Conservation (phyloP, 345 rosid species). For the Salix udensis region DNA sequence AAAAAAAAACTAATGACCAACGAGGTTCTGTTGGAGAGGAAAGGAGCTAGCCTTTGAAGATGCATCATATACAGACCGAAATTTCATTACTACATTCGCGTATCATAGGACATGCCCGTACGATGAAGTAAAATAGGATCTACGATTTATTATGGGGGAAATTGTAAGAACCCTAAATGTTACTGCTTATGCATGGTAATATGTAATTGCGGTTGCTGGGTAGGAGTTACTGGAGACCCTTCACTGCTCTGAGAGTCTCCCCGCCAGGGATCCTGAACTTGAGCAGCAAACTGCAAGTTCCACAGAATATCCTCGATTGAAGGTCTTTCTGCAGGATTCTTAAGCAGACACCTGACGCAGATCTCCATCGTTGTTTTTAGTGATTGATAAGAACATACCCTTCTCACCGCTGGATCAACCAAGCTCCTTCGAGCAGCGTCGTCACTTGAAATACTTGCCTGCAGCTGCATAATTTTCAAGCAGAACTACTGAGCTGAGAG, state of each 20-base stretch:
- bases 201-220: slow-evolving; percentile 16
- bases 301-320: slow-evolving; percentile 86
- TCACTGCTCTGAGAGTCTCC: slow-evolving; percentile 64
- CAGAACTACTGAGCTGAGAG: not conserved
- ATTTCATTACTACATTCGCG: not conserved
- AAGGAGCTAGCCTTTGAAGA: not conserved
- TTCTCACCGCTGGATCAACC: slow-evolving; percentile 56
- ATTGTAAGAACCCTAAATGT: slow-evolving; percentile 14
- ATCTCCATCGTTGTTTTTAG: slow-evolving; percentile 78
- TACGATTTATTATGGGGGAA: not conserved
- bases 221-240: slow-evolving; percentile 53
- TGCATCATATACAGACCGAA: not conserved
- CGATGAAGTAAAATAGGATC: not conserved
- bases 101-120: not conserved
- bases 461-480: slow-evolving; percentile 41
- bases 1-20: no score
- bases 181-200: slow-evolving; percentile 24
- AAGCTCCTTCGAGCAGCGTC: slow-evolving; percentile 51
- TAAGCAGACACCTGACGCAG: slow-evolving; percentile 62
- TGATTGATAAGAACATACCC: slow-evolving; percentile 66
- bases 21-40: not conserved
- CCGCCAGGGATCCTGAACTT: slow-evolving; percentile 67
- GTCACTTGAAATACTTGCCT: slow-evolving; percentile 44
- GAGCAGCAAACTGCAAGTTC: slow-evolving; percentile 94
- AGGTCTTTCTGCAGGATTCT: slow-evolving; percentile 59